Conservation (phyloP, 2,329 filamentous ascomycete species). For the Phaeophleospora eucalypticola region DNA sequence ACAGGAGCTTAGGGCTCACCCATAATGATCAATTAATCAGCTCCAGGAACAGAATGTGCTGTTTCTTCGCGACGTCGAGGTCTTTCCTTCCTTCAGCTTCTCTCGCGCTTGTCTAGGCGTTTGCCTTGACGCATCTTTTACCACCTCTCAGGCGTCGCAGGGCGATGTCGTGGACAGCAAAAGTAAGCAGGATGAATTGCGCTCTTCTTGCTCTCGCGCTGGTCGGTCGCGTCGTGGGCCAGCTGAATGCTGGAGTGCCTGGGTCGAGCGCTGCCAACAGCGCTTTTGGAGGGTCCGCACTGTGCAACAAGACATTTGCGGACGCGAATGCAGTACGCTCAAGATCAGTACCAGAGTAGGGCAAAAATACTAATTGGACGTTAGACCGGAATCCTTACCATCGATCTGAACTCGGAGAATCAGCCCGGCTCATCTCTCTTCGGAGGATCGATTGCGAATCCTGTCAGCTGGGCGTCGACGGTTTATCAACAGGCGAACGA, state of each 20-base stretch:
- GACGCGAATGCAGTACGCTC: constrained; percentile 2
- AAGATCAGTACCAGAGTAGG: background rate
- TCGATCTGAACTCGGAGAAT: background rate
- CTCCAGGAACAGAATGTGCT: too few relatives aligned
- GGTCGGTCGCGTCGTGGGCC: too few relatives aligned
- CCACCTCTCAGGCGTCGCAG: too few relatives aligned
- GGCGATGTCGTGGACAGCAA: too few relatives aligned
- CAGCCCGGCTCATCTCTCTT: background rate
- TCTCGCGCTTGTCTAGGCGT: too few relatives aligned
- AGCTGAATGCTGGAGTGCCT: background rate
- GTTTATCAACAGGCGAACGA: constrained; percentile 8
- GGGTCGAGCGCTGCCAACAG: background rate
- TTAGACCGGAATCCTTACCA: background rate
- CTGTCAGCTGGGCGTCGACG: constrained; percentile 9
- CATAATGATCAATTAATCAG: too few relatives aligned
- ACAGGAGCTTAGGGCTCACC: too few relatives aligned
- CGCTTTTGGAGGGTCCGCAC: background rate
- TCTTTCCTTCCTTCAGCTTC: too few relatives aligned
- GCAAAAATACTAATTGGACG: background rate
- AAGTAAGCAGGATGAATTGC: too few relatives aligned
- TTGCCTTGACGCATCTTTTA: too few relatives aligned
- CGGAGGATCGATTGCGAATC: background rate
- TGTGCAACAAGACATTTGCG: background rate
- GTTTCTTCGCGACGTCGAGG: too few relatives aligned
- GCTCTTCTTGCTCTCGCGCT: too few relatives aligned